Conservation (phyloP, 2,329 filamentous ascomycete genomes). For the Aspergillus tubingensis region DNA sequence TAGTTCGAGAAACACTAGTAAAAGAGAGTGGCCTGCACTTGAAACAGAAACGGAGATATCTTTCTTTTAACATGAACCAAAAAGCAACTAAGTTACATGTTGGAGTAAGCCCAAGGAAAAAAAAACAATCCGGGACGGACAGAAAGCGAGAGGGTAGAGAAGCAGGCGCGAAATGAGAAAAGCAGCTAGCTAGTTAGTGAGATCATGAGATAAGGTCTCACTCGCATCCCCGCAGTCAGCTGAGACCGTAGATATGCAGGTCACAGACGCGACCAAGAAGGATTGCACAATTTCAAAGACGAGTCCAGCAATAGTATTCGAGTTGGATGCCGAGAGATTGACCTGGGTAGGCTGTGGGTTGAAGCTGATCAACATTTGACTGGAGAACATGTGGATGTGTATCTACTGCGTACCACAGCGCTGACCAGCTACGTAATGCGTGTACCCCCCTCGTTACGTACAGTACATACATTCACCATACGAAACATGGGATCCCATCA, state of each 20-base stretch:
- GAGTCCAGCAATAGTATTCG: neutral
- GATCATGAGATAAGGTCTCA: slow-evolving; percentile 24
- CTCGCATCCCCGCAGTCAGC: slow-evolving; percentile 23
- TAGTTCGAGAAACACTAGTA: slow-evolving; percentile 4
- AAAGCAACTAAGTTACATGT: slow-evolving; percentile 14
- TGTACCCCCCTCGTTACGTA: neutral
- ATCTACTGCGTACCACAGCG: neutral
- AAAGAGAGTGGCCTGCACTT: slow-evolving; percentile 22
- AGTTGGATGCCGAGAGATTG: neutral
- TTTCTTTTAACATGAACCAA: neutral
- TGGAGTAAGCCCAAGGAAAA: slow-evolving; percentile 1
- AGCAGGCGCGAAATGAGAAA: slow-evolving; percentile 4
- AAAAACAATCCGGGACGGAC: neutral
- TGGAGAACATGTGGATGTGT: neutral
- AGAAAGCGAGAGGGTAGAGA: slow-evolving; percentile 1
- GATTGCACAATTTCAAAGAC: neutral
- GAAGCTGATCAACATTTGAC: neutral
- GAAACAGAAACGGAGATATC: slow-evolving; percentile 13
- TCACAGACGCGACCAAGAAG: slow-evolving; percentile 5
- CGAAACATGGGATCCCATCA: too few species aligned
- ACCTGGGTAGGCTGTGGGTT: neutral
- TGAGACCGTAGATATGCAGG: slow-evolving; percentile 14
- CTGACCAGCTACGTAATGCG: neutral
- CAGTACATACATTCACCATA: neutral
- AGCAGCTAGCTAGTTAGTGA: slow-evolving; percentile 6